Evolutionary conservation across 1,139 yeast genomes (phyloP), one percentile per base, ranked within the genome.

Genomic region (Lodderomyces metapsilosis): DNA sequence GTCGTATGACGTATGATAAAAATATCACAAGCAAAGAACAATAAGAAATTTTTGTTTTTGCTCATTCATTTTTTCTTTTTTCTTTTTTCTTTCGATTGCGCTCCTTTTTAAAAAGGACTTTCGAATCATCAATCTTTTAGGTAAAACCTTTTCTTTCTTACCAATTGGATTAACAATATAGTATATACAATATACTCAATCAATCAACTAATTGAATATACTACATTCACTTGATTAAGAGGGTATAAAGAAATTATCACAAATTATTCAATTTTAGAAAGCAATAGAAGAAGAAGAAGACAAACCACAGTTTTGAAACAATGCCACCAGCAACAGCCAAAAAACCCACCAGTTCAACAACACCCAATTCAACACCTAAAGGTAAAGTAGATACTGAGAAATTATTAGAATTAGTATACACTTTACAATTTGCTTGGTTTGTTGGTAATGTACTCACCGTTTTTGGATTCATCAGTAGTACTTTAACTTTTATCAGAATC

Each of bases 391-490:
- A 47, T 32, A 45, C 46, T 34, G 46, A 44, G 17, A 42, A 47
- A 41, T 46, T 47, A 28, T 36, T 47, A 16, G 21, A 41, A 34
- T 38, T 43, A 11, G 48, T 47, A 9, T 47, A 46, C 63, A 62
- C 81, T 4, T 61, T 74, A 43, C 84, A 81, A 56, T 80, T 79
- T 53, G 79, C 74, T 9, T 80, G 86, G 86, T 80, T 79, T 56
- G 61, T 65, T 45, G 91, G 96, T 46, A 96, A 92, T 58, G 70
- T 80, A 5, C 54, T 77, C 36, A 86, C 91, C 2, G 67, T 89
- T 22, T 16, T 76, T 9, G 74, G 81, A 42, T 68, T 80, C 10
- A 40, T 78, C 21, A 61, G 83, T 45, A 86, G 79, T 60, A 52
- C 78, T 15, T 59, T 84, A 40, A 72, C 84, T 20, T 76, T 60